Evolutionary conservation across 345 rosid genomes (phyloP), one percentile per base, ranked within the genome.

Genomic region (Salix purpurea): DNA sequence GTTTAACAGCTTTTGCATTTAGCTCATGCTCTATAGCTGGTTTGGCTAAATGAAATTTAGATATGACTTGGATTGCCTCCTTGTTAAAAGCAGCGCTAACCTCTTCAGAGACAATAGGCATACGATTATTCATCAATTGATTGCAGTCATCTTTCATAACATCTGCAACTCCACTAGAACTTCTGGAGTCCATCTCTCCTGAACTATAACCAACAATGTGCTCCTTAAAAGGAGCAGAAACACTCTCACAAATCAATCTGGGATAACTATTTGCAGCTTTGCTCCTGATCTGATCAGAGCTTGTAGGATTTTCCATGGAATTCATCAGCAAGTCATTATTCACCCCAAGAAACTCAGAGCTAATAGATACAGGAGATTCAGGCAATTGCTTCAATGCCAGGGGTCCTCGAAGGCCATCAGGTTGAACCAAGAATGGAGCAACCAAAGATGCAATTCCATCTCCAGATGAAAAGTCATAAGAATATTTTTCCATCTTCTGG

Each of bases 331-430:
- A 34, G 50, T 76, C 75, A 18, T 67, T 26, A 54, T 66, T 69
- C 28, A 73, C 83, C 46, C 69, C 82, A 18, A 19, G 61, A 67
- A 69, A 65, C 69, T 83, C 83, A 75, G 85, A 79, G 76, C 74
- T 79, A 72, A 66, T 72, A 37, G 82, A 82, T 30, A 46, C 62
- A 30, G 82, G 85, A 76, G 85, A 87, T 65, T 84, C 81, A 39
- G 88, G 87, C 26, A 4, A 73, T 46, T 76, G 74, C 84, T 48
- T 56, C 81, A 78, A 69, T 16, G 85, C 42, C 52, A 81, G 87
- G 78, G 83, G 78, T 60, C 66, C 52, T 66, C 61, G 74, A 76
- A 46, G 48, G 74, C 73, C 36, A 68, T 40, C 40, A 30, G 75
- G 75, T 58, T 77, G 84, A 73, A 70, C 74, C 73, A 11, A 52